Conservation (phyloP, 192 early-diverging fungal species). For the Entomortierella beljakovae region DNA sequence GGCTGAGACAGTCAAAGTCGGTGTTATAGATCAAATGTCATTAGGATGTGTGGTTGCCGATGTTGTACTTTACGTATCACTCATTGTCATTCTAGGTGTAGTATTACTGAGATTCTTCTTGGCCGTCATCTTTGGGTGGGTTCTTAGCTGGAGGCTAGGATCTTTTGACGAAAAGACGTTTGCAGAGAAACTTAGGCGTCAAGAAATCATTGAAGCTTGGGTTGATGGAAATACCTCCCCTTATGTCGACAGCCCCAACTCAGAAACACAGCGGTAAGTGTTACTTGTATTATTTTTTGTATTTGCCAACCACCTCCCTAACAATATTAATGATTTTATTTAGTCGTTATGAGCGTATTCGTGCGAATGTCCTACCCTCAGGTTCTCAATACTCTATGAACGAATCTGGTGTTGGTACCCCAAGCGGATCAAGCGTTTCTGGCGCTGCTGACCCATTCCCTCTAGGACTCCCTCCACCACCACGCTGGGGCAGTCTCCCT, state of each 20-base stretch:
- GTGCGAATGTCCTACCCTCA: conserved; percentile 40
- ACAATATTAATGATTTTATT: background rate
- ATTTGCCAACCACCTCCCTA: background rate
- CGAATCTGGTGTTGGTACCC: conserved; percentile 27
- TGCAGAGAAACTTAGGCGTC: conserved; percentile 56
- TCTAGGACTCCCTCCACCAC: conserved; percentile 49
- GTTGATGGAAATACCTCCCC: conserved; percentile 53
- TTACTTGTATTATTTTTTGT: background rate
- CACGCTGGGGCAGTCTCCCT: conserved; percentile 33
- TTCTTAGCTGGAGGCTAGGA: conserved; percentile 82
- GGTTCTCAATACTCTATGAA: conserved; percentile 15
- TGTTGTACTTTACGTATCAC: conserved; percentile 83
- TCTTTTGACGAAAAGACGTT: conserved; percentile 75
- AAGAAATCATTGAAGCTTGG: conserved; percentile 57
- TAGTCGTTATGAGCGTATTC: conserved; percentile 47
- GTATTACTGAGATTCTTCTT: conserved; percentile 76
- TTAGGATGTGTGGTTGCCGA: conserved; percentile 87
- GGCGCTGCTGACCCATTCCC: conserved; percentile 50
- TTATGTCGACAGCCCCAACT: conserved; percentile 43
- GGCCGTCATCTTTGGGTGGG: conserved; percentile 87
- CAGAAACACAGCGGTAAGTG: conserved; percentile 38
- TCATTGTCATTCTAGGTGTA: conserved; percentile 75
- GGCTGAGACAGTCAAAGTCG: conserved; percentile 83
- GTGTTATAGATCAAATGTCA: conserved; percentile 79
- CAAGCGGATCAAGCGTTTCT: conserved; percentile 37